These are phyloP conservation scores for Trametes cingulata DNA, from an alignment of 768 basidiomycete genomes.

Conservation along the genomic window DNA sequence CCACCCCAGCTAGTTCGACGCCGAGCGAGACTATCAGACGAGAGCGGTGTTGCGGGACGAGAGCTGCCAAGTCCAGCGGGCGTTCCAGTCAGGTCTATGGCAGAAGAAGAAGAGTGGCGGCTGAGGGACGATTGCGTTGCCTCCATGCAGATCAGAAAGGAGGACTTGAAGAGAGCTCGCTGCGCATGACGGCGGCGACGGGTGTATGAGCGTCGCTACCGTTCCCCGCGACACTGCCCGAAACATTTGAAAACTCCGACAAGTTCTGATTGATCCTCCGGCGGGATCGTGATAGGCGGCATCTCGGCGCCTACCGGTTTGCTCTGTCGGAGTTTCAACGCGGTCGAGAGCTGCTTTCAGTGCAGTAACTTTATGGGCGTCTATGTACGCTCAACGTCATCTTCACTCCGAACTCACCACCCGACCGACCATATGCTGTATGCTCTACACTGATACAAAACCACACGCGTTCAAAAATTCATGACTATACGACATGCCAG, in stretches of 20 bases:
- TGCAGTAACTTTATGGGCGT: too few species aligned
- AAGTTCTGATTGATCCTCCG: neutral
- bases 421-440: too few species aligned
- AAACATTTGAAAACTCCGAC: conserved; percentile 1
- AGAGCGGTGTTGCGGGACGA: conserved; percentile 52
- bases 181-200: conserved; percentile 22
- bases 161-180: conserved; percentile 9
- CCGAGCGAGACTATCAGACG: conserved; percentile 46
- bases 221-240: neutral
- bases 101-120: conserved; percentile 50
- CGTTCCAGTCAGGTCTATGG: conserved; percentile 53
- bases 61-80: conserved; percentile 44
- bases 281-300: neutral
- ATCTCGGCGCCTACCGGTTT: neutral
- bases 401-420: too few species aligned
- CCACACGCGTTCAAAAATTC: neutral
- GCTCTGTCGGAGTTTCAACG: neutral
- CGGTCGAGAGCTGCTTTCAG: too few species aligned
- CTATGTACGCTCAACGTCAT: too few species aligned
- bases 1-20: conserved; percentile 62
- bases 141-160: conserved; percentile 20
- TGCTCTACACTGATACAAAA: too few species aligned
- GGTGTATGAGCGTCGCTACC: conserved; percentile 12
- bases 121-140: conserved; percentile 13
- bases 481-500: conserved; percentile 3